A percentile compares a stretch with the other conserved stretches of the same genome.
These are phyloP conservation scores for Rubia balearica DNA, from an alignment of 305 asterid species.

Conservation along the genomic window DNA sequence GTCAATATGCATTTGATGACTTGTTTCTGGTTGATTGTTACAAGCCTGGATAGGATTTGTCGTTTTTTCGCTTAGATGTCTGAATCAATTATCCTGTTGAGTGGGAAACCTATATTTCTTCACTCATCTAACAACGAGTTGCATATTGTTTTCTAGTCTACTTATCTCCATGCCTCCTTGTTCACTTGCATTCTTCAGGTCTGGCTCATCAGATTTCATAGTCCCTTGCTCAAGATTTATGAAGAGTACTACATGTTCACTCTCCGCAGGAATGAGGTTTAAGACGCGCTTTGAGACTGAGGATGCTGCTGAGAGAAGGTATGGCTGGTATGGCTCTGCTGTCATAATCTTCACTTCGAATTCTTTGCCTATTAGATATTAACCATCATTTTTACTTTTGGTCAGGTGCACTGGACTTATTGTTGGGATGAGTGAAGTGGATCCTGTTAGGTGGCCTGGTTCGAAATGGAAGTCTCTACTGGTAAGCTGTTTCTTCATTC, in stretches of 20 bases:
- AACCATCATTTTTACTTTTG: conserved; percentile 18
- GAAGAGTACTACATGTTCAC: conserved; percentile 51
- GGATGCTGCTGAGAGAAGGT: conserved; percentile 95
- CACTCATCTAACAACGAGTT: neutral
- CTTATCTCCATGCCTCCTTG: conserved; percentile 5
- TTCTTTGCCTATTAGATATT: neutral
- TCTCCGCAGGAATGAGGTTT: conserved; percentile 82
- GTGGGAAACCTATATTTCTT: neutral
- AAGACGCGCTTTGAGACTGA: conserved; percentile 79
- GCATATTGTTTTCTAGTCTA: neutral
- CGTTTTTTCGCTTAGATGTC: neutral
- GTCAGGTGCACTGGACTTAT: conserved; percentile 69
- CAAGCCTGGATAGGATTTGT: neutral
- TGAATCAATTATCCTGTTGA: neutral
- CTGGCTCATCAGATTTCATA: conserved; percentile 66
- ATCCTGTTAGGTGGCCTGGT: conserved; percentile 87
- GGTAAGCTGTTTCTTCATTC: conserved; percentile 36
- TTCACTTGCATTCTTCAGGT: conserved; percentile 41
- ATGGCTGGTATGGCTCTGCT: conserved; percentile 42
- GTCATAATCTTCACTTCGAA: neutral
- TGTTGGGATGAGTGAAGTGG: conserved; percentile 65
- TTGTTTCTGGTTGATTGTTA: neutral
- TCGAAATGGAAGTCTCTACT: conserved; percentile 89
- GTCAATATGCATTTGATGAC: neutral
- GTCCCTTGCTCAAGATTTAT: conserved; percentile 66